Evolutionary conservation across 1,284 basidiomycete species (phyloP), one percentile per base, ranked within the genome.

Genomic region (Puccinia horiana): DNA sequence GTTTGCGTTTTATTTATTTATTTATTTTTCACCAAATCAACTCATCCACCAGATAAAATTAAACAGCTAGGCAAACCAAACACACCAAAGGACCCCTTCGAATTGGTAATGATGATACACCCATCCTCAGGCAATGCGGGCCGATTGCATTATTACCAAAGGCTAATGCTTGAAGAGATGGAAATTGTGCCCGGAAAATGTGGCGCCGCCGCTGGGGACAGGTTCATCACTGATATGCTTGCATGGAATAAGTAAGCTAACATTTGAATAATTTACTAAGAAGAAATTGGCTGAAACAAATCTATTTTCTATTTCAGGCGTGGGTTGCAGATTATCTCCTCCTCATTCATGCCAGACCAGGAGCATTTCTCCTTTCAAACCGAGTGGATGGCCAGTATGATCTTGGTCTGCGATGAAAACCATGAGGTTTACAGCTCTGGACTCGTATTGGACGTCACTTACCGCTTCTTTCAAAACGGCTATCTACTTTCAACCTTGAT

Each of bases 391-490:
- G 16, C 23, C 16, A 14, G 47, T 32, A 14, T 26, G 32, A 40
- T 74, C 29, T 2, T 74, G 23, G 16, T 26, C 4, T 29, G 44
- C 1, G 72, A 74, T 23, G 0, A 1, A 2, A 20, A 74, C 42
- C 29, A 47, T 6, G 6, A 52, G 1, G 1, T 29, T 26, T 73
- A 73, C 70, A 16, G 23, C 20, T 40, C 42, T n/a, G 70, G 70
- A 1, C 35, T 73, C 16, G 29, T 73, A 26, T 73, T 35, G 20
- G 70, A 74, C 32, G 72, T 74, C 5, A 74, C 72, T 26, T 74
- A 74, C 18, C 29, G 23, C 20, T 74, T 74, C 29, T 74, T 74
- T 74, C 40, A 37, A 14, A 74, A 54, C 32, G 72, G 47, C 0
- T 74, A 74, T 42, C 32, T 74, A 1, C 29, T 74, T 20, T 29